Base-by-base conservation (phyloP, 768 basidiomycete species). In the Lyophyllum atratum region DNA sequence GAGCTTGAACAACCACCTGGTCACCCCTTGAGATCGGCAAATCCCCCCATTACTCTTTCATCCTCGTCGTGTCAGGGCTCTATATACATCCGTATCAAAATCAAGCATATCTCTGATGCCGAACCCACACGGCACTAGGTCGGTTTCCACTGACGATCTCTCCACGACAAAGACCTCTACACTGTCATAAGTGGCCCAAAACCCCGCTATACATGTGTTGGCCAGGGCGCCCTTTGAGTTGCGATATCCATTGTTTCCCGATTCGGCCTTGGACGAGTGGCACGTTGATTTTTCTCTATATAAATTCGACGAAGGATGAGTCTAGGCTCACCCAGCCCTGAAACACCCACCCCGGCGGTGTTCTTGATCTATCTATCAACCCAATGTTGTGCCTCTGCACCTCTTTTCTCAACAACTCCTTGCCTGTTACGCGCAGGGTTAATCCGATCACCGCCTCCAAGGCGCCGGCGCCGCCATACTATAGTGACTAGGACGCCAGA, bases 311-410 rank as follows among this genome's bases (percentile, higher is more conserved):
- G 4, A 15, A 4, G 39, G n/a, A n/a, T 15, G 45, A 10, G 26
- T 17, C 4, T 24, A 43, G 10, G 3, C 22, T 10, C 22, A n/a
- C n/a, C n/a, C n/a, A n/a, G n/a, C 17, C 10, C 10, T 17, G 21
- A 24, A 4, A 45, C 47, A 17, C 15, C 22, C 28, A 28, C 28
- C 26, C 14, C 11, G 7, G 3, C 19, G 26, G 17, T 26, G 9
- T 34, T 33, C 33, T 22, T 10, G 1, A 26, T 14, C 37, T 40
- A 39, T 52, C 24, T 48, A 40, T 47, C 22, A 7, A 22, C 43
- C 17, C 31, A 28, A 55, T 55, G 54, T 25, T 37, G 17, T 55
- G 54, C 31, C 19, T 55, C 43, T 21, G 12, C 17, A 44, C n/a
- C 33, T 19, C 29, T 19, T 44, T 54, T 10, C 31, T 47, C 5